Percentiles rank a stretch among this genome's conserved stretches.
Evolutionary conservation across 345 rosid species (phyloP).

Genomic region (Eucalyptus curtisii): DNA sequence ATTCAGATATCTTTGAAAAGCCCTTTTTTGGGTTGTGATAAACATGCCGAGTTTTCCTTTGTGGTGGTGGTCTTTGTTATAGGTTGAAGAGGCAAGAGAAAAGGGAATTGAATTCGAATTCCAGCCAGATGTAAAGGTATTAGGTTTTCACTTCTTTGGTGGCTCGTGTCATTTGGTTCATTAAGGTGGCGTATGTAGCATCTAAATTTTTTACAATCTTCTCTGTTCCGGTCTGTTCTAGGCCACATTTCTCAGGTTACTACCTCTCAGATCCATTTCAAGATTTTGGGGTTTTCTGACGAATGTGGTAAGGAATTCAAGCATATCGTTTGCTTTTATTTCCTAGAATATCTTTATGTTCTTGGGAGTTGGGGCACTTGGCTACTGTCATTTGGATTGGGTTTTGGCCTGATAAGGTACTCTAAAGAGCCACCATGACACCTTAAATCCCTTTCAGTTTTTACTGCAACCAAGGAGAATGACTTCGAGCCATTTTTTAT

Average conservation of each 20-base stretch:
- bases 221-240: constrained; percentile 6
- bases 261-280: constrained; percentile 84
- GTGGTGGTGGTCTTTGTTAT: neutral
- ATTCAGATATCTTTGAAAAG: neutral
- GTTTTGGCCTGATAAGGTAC: neutral
- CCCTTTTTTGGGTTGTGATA: neutral
- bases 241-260: constrained; percentile 74
- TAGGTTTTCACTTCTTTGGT: neutral
- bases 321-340: neutral
- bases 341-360: neutral
- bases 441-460: neutral
- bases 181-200: neutral
- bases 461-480: neutral
- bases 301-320: constrained; percentile 37
- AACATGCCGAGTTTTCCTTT: neutral
- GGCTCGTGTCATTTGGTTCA: neutral
- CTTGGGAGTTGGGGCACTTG: neutral
- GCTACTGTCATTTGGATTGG: neutral
- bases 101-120: constrained; percentile 76
- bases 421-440: neutral
- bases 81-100: constrained; percentile 79
- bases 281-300: constrained; percentile 80
- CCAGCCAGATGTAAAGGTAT: constrained; percentile 59
- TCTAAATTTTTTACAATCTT: neutral
- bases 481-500: neutral